Evolutionary conservation across 345 rosid species (phyloP), one percentile per base, ranked within the genome.

Genomic region (Gossypium arboreum): DNA sequence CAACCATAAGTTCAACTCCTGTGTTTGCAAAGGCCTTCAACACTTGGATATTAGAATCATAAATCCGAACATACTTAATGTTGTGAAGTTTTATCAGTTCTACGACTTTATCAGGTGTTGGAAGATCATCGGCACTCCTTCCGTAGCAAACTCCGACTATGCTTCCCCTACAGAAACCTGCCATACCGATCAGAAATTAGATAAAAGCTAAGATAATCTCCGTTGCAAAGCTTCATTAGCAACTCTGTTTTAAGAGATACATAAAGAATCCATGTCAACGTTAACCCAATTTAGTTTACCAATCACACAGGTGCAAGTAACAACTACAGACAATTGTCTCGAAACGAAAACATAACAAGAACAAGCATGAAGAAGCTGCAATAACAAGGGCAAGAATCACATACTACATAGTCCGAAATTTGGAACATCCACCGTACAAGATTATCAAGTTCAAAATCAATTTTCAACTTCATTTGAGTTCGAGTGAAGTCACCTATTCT

Each of bases 101-200:
- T 0, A 81, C 89, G 25, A 82, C 98, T 81, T 91, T 91, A 60
- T 86, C 84, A 2, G 94, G 94, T 9, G 98, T 89, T 2, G 99
- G 98, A 50, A 95, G 93, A 73, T 95, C 97, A 81, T 95, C 99
- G 2, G 99, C 99, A 84, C 89, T 91, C 85, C 98, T 85, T 80
- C 99, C 98, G 65, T 93, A 90, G 88, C 99, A 95, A 59, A 91
- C 88, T 51, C 99, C 99, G 17, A 95, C 78, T 24, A 78, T 90
- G 73, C 99, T 91, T 78, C 89, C 90, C 58, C 71, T 34, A 76
- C 99, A 89, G 64, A 79, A 74, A 70, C 68, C 98, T 89, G 81
- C 39, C 72, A 73, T 29, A 61, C 13, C 41, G 57, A 56, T 24
- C 50, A n/a, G 12, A 22, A 24, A 70, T 73, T 20, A 79, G 52